phyloP scores from a whole-genome alignment of 129 eudicot genomes.

The Artemisia argyi region DNA sequence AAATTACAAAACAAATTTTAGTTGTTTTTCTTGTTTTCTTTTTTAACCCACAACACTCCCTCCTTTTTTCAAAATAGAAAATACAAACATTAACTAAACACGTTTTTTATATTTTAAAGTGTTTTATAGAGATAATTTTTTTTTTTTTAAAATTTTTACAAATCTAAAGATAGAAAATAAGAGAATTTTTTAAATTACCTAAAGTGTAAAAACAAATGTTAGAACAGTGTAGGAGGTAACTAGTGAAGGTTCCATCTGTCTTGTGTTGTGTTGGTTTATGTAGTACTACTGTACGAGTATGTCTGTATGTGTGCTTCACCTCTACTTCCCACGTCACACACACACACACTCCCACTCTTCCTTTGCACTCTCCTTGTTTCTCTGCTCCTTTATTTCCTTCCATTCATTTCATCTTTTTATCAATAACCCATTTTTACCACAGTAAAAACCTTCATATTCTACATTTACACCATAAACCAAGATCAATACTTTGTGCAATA shows the following conservation, averaged over 20 bases:
- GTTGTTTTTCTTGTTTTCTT: no score
- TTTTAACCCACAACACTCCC: no score
- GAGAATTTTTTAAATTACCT: no score
- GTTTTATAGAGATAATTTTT: no score
- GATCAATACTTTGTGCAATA: constrained; percentile 7
- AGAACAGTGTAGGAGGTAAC: neutral
- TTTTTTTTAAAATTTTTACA: no score
- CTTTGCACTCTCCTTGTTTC: neutral
- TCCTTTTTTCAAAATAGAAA: no score
- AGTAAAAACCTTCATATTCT: constrained; percentile 15
- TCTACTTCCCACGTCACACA: constrained; percentile 11
- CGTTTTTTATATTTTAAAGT: no score
- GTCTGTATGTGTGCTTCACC: constrained; percentile 19
- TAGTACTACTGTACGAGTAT: neutral
- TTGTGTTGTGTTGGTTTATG: neutral
- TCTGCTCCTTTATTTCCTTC: constrained; percentile 10
- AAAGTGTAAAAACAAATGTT: neutral
- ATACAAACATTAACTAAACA: no score
- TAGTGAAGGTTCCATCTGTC: neutral
- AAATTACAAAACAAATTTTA: no score
- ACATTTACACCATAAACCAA: neutral
- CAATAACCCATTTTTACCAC: neutral
- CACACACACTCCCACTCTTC: neutral
- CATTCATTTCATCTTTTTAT: neutral
- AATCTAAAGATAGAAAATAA: no score